Conservation (phyloP, 495 filamentous ascomycete species). For the Penicillium turbatum region DNA sequence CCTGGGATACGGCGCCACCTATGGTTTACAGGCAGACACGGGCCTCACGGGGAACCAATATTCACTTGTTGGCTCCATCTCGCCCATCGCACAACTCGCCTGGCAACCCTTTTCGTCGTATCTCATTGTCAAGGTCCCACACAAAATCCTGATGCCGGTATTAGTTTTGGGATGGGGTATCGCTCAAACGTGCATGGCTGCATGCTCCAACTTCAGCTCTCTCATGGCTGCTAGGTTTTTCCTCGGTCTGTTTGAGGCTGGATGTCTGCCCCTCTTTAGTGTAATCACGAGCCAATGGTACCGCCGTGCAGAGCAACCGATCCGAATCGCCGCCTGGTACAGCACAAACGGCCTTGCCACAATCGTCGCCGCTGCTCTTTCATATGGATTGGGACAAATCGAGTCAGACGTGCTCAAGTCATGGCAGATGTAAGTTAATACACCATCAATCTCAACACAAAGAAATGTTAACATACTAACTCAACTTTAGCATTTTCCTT, state of each 20-base stretch:
- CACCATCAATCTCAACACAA: too few relatives aligned
- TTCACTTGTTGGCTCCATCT: constrained; percentile 57
- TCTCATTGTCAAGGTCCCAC: constrained; percentile 63
- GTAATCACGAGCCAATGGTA: constrained; percentile 50
- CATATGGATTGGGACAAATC: constrained; percentile 53
- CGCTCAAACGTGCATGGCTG: constrained; percentile 44
- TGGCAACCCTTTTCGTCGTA: constrained; percentile 64
- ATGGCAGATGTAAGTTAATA: constrained; percentile 56
- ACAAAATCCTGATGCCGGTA: constrained; percentile 57
- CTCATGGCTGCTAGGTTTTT: constrained; percentile 49
- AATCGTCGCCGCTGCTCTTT: constrained; percentile 43
- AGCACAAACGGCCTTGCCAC: constrained; percentile 47
- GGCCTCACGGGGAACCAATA: constrained; percentile 55
- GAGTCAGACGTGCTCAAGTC: constrained; percentile 44
- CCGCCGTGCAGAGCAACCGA: constrained; percentile 45
- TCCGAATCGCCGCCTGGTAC: constrained; percentile 50
- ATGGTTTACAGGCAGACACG: constrained; percentile 54
- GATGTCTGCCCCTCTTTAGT: constrained; percentile 56
- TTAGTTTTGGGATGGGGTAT: constrained; percentile 54
- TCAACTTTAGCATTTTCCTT: constrained; percentile 35
- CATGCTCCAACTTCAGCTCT: constrained; percentile 35
- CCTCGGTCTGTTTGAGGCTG: constrained; percentile 49
- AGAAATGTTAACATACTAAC: not conserved
- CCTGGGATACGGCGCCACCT: constrained; percentile 59
- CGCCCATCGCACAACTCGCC: constrained; percentile 58